These are phyloP conservation scores for Hortaea werneckii DNA, from an alignment of 2,329 filamentous ascomycete genomes.

Conservation along the genomic window DNA sequence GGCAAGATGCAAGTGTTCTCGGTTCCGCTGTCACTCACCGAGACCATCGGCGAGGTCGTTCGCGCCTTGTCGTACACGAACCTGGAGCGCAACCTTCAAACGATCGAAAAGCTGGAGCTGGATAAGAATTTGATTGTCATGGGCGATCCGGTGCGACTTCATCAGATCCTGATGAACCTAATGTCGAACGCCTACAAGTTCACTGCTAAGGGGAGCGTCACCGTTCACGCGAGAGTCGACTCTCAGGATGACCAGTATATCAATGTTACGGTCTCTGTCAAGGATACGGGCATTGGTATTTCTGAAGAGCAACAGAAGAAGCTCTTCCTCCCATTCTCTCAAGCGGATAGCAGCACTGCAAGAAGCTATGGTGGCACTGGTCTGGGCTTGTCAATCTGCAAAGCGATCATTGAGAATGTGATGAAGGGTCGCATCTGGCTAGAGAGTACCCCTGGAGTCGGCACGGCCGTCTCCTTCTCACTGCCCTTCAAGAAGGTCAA, in stretches of 20 bases:
- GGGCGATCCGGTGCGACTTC: conserved; percentile 41
- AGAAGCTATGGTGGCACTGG: conserved; percentile 87
- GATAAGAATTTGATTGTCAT: conserved; percentile 44
- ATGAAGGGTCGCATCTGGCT: conserved; percentile 80
- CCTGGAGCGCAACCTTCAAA: conserved; percentile 49
- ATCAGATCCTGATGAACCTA: conserved; percentile 59
- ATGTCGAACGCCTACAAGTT: conserved; percentile 93
- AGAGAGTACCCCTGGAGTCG: conserved; percentile 61
- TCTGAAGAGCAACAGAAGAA: conserved; percentile 71
- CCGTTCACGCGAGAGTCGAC: conserved; percentile 66
- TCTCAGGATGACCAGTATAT: conserved; percentile 60
- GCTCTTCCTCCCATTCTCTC: conserved; percentile 84
- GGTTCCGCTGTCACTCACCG: conserved; percentile 39
- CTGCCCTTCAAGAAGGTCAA: conserved; percentile 77
- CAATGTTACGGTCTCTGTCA: conserved; percentile 72
- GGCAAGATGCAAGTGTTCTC: conserved; percentile 52
- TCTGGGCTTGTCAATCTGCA: conserved; percentile 86
- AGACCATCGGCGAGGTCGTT: conserved; percentile 55
- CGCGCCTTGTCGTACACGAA: conserved; percentile 54
- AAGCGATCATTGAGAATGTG: conserved; percentile 84
- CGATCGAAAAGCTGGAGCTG: conserved; percentile 46
- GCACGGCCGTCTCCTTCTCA: conserved; percentile 68
- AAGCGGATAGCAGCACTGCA: conserved; percentile 83
- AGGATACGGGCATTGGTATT: conserved; percentile 87
- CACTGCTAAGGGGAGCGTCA: conserved; percentile 76